These are phyloP conservation scores for Priceomyces carsonii DNA, from an alignment of 805 yeast genomes.

Conservation along the genomic window DNA sequence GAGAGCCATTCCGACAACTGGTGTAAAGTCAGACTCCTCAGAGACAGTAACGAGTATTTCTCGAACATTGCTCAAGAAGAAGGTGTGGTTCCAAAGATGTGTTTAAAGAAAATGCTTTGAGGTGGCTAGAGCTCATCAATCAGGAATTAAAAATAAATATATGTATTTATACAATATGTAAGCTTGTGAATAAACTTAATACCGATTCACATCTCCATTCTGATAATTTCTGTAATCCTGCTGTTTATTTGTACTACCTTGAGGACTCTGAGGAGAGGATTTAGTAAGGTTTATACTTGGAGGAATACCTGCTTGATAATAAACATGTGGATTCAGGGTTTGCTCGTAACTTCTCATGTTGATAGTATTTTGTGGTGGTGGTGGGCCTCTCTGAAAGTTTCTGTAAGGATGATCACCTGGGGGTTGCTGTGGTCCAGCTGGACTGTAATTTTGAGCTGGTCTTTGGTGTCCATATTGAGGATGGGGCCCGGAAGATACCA, in stretches of 20 bases:
- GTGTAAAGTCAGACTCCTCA: constrained; percentile 29
- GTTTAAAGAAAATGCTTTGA: constrained; percentile 17
- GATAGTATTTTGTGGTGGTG: background rate
- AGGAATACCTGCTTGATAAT: constrained; percentile 12
- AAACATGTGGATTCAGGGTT: constrained; percentile 7
- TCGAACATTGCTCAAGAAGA: background rate
- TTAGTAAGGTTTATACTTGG: constrained; percentile 7
- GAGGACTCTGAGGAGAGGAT: constrained; percentile 4
- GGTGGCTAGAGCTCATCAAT: too few relatives aligned
- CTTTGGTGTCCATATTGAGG: too few relatives aligned
- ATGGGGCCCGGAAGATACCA: background rate
- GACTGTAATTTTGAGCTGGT: too few relatives aligned
- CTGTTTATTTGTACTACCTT: constrained; percentile 5
- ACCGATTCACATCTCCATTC: constrained; percentile 1
- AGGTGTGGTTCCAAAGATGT: constrained; percentile 38
- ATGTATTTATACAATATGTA: constrained; percentile 1
- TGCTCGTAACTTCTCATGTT: constrained; percentile 6
- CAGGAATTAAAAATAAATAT: background rate
- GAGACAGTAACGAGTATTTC: constrained; percentile 8
- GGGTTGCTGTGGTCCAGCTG: constrained; percentile 1
- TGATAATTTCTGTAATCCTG: constrained; percentile 4
- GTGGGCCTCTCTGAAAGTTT: constrained; percentile 5
- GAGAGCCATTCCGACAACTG: constrained; percentile 37
- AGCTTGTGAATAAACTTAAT: background rate
- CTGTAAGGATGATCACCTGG: constrained; percentile 2